These are phyloP conservation scores for Myochromella boudieri DNA, from an alignment of 768 basidiomycete species.

Conservation along the genomic window DNA sequence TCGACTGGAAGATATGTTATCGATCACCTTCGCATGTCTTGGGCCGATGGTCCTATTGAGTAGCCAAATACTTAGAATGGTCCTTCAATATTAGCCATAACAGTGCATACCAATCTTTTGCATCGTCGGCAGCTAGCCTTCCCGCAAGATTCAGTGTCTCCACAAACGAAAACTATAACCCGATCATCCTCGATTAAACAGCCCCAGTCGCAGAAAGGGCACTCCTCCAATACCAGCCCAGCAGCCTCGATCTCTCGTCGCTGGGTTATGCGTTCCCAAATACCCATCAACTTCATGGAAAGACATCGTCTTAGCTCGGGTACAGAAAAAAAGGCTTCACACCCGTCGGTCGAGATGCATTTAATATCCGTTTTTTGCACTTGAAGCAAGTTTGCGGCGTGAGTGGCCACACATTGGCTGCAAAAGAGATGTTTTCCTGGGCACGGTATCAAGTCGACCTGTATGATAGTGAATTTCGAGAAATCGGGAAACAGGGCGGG, in stretches of 20 bases:
- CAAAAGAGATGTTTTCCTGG: conserved; percentile 79
- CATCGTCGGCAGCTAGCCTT: conserved; percentile 67
- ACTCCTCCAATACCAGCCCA: conserved; percentile 71
- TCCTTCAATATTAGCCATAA: too few relatives aligned
- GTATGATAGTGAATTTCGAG: background rate
- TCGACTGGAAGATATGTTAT: conserved; percentile 28
- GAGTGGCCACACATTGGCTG: conserved; percentile 55
- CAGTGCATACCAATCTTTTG: conserved; percentile 54
- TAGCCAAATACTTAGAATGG: too few relatives aligned
- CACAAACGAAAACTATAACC: conserved; percentile 45
- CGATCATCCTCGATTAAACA: conserved; percentile 54
- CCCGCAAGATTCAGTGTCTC: conserved; percentile 48
- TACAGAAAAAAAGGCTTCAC: conserved; percentile 58
- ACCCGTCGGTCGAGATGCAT: conserved; percentile 50
- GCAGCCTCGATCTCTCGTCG: conserved; percentile 68
- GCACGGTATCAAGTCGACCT: conserved; percentile 77
- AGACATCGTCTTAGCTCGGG: conserved; percentile 63
- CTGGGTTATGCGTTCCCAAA: conserved; percentile 64
- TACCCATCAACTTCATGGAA: conserved; percentile 50
- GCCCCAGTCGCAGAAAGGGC: conserved; percentile 76
- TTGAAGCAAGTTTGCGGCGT: conserved; percentile 57
- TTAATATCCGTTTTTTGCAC: conserved; percentile 51
- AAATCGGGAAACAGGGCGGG: background rate
- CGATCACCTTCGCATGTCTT: conserved; percentile 41
- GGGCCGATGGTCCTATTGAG: conserved; percentile 60